Base-by-base conservation (phyloP, 2,329 filamentous ascomycete genomes). In the Chaetothyriales sp. region DNA sequence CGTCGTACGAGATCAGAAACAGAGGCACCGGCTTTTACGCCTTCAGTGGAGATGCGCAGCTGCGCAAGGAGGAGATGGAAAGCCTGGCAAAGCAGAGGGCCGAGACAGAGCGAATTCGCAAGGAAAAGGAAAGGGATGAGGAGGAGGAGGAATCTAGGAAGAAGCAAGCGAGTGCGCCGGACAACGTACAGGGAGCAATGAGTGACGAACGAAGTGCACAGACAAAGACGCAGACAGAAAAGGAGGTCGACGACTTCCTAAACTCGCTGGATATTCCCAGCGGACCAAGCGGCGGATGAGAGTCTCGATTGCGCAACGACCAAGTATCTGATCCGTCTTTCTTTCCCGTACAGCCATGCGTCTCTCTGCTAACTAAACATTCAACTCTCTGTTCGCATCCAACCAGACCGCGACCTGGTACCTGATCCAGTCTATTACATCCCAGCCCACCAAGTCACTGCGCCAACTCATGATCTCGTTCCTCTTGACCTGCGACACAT, bases 1-100 rank as follows among this genome's bases (percentile, higher is more conserved):
- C 86, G 1, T 77, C 78, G 54, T 76, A 76, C 54, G 92, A 98
- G 73, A 80, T 95, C 47, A 75, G 92, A 54, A 86, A 80, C 44
- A 90, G 92, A 61, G 92, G 92, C 3, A 86, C 85, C 0, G 92
- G 86, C 0, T 98, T 96, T 68, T 95, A 88, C 70, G 81, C 84
- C 51, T 96, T 98, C 64, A 86, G 83, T 52, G 78, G 77, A 57
- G 84, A 94, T 65, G 81, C 83, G 62, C 80, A 77, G 57, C 72
- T 73, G 56, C 68, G 77, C 46, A 73, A 81, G 62, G 67, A 68
- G 60, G 86, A 96, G 73, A 95, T 96, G 86, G 74, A 78, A 57
- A 76, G 74, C 44, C 70, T 95, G 50, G 76, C 79, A 56, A 72
- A 74, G 59, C 81, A 87, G 64, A 73, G 85, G 52, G 68, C 72